Evolutionary conservation across 192 early-diverging fungal genomes (phyloP), one percentile per base, ranked within the genome.

Genomic region (Backusella westeae): DNA sequence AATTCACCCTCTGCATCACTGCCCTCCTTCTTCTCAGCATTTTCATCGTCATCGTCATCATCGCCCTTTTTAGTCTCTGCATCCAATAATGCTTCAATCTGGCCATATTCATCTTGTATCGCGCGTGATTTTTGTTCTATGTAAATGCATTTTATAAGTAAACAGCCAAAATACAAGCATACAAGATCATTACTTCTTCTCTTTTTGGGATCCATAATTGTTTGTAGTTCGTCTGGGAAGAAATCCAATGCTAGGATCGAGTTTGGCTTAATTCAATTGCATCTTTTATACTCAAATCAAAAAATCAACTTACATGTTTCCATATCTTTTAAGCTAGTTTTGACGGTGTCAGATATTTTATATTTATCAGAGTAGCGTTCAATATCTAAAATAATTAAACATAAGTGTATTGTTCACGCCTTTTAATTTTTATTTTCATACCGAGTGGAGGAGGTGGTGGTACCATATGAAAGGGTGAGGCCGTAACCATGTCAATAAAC

Each of bases 331-430:
- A 79, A 38, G 17, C 39, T 69, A 6, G 71, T 36, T 14, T 73
- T 76, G 21, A 68, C 68, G 3, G 38, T 49, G 17, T 59, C 8
- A 7, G 52, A n/a, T 3, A 41, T 21, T 65, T 72, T 81, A 72
- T 81, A 81, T 59, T 71, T 70, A 59, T 81, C 80, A 12, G 80
- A 81, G 36, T 81, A 81, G 4, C 80, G 72, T 39, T 72, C 80
- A 34, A 81, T 81, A 75, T 81, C 80, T 80, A 72, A 49, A 49
- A 17, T 21, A 4, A 41, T 6, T 41, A 19, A 0, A n/a, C 8
- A 12, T 26, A 14, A 9, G 32, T 32, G 32, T 41, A 9, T 42
- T 4, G 39, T 17, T 26, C 34, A 66, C 0, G 6, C 8, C 10
- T 49, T 34, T n/a, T 19, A 52, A 0, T 29, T 2, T 9, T 56